Base-by-base conservation (phyloP, 371 early-diverging fungal species). In the Circinella umbellata region DNA sequence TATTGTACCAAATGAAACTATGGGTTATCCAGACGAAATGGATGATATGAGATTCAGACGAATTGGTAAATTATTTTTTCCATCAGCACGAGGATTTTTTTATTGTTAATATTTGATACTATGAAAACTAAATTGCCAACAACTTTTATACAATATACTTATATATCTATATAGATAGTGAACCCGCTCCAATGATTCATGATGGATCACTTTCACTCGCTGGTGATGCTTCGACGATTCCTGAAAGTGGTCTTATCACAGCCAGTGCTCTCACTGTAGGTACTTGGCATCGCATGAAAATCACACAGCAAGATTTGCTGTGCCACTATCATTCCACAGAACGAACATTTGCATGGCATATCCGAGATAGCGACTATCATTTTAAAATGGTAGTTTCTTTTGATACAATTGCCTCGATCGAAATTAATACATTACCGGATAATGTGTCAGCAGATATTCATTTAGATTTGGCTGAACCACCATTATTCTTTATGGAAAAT, bases 281-380 rank as follows among this genome's bases (percentile, higher is more conserved):
- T 42, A 86, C 88, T 13, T 94, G 94, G 94, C 91, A 92, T 65
- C 85, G 94, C 37, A 88, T 92, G 82, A 85, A 83, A 47, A 86
- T 87, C 71, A 81, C 82, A 27, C 70, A 66, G 9, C 77, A 78
- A 27, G 91, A 91, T 71, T 74, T 94, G 64, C 73, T 87, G 49
- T 90, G 90, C 71, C 79, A 82, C 48, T 90, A 88, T 74, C 74
- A 84, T 37, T 70, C 85, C 2, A 70, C 71, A 8, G 83, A 87
- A 35, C 81, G 86, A n/a, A 67, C 77, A n/a, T 84, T 94, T 74
- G 79, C 88, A 8, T 93, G 92, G 92, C 85, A 88, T 64, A 89
- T 94, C 64, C 77, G 85, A 34, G 92, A 92, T 71, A 81, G 85
- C 61, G 76, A 86, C 27, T 86, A 86, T 39, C 87, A 89, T 60